Base-by-base conservation (phyloP, 2,329 filamentous ascomycete genomes). In the Colletotrichum spinosum region DNA sequence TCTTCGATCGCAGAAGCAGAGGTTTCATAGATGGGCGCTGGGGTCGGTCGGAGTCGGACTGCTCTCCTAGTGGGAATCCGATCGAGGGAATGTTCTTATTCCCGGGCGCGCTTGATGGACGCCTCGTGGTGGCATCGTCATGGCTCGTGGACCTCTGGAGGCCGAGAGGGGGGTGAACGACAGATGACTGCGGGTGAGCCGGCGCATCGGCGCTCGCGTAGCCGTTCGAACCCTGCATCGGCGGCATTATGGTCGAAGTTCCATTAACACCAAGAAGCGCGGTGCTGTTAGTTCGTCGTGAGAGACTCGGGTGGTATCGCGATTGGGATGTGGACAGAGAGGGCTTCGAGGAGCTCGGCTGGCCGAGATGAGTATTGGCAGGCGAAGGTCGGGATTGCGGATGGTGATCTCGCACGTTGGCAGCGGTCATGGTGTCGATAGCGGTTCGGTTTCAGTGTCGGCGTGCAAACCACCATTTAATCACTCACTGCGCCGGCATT, bases 1-100 rank as follows among this genome's bases (percentile, higher is more conserved):
- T 88, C 77, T 84, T 86, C 62, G 86, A 87, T 57, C 86, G 81
- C 55, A 83, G 71, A 15, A 89, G 77, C n/a, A 78, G 77, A 34
- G 85, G 84, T 70, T 87, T 87, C 49, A 66, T 49, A 6, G 72
- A 68, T 13, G 80, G 77, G 44, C 80, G 78, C 57, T 72, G 73
- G 37, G 76, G 70, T 65, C 74, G 77, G 51, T 78, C 76, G 11
- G 75, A 74, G 35, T 76, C 74, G 17, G 75, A 69, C 60, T 79
- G 64, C 17, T 67, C 64, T 41, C 50, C 69, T 51, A 69, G 46
- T 15, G 61, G 41, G 35, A 65, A 54, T 4, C 54, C 63, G 13
- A 48, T 39, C 25, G 53, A 56, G 17, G 52, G 17, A 8, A 55
- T 60, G 10, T 65, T 60, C 49, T 81, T 80, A 60, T 78, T 78